A percentile compares a stretch with the other conserved stretches of the same genome.
phyloP scores from a whole-genome alignment of 2,329 filamentous ascomycete species.

The Samsoniella hepiali region DNA sequence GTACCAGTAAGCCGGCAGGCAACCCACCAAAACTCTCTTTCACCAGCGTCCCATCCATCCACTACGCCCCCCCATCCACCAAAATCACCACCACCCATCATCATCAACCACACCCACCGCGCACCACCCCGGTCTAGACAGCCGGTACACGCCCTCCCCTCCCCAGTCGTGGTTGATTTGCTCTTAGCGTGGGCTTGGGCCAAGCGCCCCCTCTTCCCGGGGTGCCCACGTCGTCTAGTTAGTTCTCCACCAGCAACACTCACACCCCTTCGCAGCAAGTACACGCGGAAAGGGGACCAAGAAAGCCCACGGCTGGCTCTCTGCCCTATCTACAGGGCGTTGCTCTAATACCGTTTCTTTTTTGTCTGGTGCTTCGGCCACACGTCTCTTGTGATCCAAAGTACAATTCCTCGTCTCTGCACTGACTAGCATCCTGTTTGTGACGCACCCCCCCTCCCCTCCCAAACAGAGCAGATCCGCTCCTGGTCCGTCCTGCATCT shows the following conservation, averaged over 20 bases:
- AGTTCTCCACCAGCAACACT: not conserved
- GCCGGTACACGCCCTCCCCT: conserved; percentile 4
- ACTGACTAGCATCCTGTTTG: conserved; percentile 18
- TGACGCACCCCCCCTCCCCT: conserved; percentile 1
- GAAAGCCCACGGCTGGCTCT: not conserved
- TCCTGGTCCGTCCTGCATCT: conserved; percentile 17
- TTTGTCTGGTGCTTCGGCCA: not conserved
- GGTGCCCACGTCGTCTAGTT: not conserved
- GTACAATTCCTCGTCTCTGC: conserved; percentile 13
- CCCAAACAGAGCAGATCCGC: conserved; percentile 9
- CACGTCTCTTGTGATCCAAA: not conserved
- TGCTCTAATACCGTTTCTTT: not conserved
- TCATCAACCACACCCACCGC: conserved; percentile 1
- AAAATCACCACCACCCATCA: not conserved
- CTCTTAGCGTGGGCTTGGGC: conserved; percentile 9
- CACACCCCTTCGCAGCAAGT: not conserved
- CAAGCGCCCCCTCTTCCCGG: conserved; percentile 16
- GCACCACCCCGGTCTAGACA: not conserved
- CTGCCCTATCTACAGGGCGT: conserved; percentile 12
- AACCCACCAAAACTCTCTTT: conserved; percentile 5
- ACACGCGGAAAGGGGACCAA: conserved; percentile 7
- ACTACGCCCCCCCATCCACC: not conserved
- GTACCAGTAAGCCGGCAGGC: conserved; percentile 5
- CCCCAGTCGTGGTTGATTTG: conserved; percentile 10
- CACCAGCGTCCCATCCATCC: not conserved